These are phyloP conservation scores for Hyaloraphidium curvatum DNA, from an alignment of 192 early-diverging fungal species.

Conservation along the genomic window DNA sequence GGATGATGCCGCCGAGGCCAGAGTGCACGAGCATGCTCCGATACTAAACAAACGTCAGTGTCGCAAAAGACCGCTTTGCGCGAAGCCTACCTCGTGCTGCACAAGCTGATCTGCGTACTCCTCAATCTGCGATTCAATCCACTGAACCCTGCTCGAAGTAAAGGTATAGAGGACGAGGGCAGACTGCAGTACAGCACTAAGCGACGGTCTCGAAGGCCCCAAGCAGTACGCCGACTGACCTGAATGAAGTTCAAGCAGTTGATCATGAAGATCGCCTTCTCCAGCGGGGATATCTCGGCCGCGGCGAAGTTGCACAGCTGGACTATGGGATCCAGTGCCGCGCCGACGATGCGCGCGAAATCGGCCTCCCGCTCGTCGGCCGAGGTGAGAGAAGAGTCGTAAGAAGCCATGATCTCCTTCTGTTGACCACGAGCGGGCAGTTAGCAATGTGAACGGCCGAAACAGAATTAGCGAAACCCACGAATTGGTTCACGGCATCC, in stretches of 20 bases:
- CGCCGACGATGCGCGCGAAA: constrained; percentile 42
- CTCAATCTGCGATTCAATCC: constrained; percentile 38
- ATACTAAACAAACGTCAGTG: constrained; percentile 20
- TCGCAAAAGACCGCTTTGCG: too few species aligned
- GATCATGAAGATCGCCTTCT: constrained; percentile 48
- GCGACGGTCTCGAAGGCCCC: not conserved
- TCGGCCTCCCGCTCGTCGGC: constrained; percentile 29
- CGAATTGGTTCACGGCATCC: constrained; percentile 45
- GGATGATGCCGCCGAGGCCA: constrained; percentile 28
- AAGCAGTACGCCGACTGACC: constrained; percentile 17
- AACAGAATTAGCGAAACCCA: too few species aligned
- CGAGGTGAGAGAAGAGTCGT: constrained; percentile 46
- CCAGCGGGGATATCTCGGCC: constrained; percentile 24
- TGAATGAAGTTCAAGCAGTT: constrained; percentile 58
- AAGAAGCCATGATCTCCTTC: constrained; percentile 65
- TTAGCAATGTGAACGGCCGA: too few species aligned
- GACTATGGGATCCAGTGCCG: constrained; percentile 50
- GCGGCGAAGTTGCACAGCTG: constrained; percentile 45
- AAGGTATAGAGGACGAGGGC: constrained; percentile 42
- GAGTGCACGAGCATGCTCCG: constrained; percentile 37
- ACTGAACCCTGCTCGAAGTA: constrained; percentile 30
- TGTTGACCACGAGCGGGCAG: constrained; percentile 10
- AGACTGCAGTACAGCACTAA: constrained; percentile 19
- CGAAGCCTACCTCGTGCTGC: constrained; percentile 32
- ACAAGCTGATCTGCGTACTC: constrained; percentile 39